These are phyloP conservation scores for Trichoderma oligosporum DNA, from an alignment of 2,329 filamentous ascomycete species.

Conservation along the genomic window DNA sequence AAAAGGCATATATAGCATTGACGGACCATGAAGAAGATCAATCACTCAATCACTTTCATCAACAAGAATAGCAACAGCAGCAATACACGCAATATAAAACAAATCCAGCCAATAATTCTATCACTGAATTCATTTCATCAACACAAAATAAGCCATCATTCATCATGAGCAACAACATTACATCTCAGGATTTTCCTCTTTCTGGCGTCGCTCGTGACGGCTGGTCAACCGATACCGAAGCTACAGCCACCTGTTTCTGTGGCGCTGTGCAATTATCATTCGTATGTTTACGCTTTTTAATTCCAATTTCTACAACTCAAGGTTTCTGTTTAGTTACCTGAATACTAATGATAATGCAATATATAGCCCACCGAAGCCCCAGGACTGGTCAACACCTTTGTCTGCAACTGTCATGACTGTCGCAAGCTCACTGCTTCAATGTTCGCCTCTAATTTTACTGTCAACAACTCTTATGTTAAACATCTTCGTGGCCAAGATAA, in stretches of 20 bases:
- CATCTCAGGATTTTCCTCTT: not conserved
- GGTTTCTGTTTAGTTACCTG: too few relatives aligned
- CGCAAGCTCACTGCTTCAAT: conserved; percentile 14
- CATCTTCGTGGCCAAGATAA: conserved; percentile 1
- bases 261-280: conserved; percentile 10
- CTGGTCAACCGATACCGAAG: conserved; percentile 12
- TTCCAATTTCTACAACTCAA: too few relatives aligned
- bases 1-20: not conserved
- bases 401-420: conserved; percentile 15
- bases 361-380: not conserved
- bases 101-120: not conserved
- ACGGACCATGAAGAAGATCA: not conserved
- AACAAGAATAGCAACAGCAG: not conserved
- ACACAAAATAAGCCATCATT: not conserved
- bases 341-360: not conserved
- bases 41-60: not conserved
- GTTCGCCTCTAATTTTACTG: conserved; percentile 15
- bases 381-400: conserved; percentile 6
- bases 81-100: not conserved
- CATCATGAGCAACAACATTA: not conserved
- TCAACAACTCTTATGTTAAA: conserved; percentile 10
- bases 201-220: conserved; percentile 10
- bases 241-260: conserved; percentile 9
- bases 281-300: not conserved
- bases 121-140: not conserved